These are phyloP conservation scores for Flaveria linearis DNA, from an alignment of 129 eudicot genomes.

Conservation along the genomic window DNA sequence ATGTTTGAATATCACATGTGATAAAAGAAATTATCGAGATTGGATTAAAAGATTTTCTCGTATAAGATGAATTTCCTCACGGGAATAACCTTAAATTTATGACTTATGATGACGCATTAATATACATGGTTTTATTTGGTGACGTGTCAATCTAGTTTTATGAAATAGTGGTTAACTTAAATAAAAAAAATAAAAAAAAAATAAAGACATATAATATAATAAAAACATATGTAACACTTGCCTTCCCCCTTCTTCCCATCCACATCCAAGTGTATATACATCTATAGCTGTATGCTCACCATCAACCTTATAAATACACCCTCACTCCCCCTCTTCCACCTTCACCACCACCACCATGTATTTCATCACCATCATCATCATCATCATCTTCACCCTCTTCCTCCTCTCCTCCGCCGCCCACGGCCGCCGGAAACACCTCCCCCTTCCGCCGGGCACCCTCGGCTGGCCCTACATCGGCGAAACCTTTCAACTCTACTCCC, in stretches of 20 bases:
- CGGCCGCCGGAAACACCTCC: constrained; percentile 45
- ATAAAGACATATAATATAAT: too few species aligned
- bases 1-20: too few species aligned
- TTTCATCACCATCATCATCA: constrained; percentile 32
- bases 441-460: constrained; percentile 92
- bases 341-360: constrained; percentile 50
- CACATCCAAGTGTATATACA: constrained; percentile 43
- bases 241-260: constrained; percentile 28
- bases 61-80: too few species aligned
- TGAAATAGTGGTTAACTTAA: too few species aligned
- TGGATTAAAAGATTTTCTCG: too few species aligned
- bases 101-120: too few species aligned
- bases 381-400: constrained; percentile 26
- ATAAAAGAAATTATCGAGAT: too few species aligned
- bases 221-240: constrained; percentile 19
- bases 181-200: too few species aligned
- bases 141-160: too few species aligned
- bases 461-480: constrained; percentile 97
- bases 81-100: too few species aligned
- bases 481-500: constrained; percentile 91
- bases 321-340: constrained; percentile 42
- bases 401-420: constrained; percentile 31
- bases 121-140: too few species aligned
- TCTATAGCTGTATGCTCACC: constrained; percentile 55
- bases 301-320: constrained; percentile 37